phyloP scores from a whole-genome alignment of 2,329 filamentous ascomycete species.

The Helotiales sp. region DNA sequence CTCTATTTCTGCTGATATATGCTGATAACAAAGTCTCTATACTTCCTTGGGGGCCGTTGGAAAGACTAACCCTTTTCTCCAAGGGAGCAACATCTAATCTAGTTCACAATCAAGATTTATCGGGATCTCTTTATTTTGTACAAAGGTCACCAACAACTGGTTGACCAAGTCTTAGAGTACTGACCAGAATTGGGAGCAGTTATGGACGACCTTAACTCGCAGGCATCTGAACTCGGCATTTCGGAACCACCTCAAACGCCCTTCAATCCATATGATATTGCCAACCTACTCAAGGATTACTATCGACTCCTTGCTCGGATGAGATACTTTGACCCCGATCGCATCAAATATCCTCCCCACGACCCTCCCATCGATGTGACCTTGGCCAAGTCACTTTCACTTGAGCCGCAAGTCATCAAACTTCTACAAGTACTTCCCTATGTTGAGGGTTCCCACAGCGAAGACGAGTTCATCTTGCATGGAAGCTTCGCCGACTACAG shows the following conservation, averaged over 20 bases:
- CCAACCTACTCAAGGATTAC: conserved; percentile 6
- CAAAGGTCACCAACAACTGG: too few relatives aligned
- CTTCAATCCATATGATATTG: conserved; percentile 12
- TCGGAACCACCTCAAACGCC: not conserved
- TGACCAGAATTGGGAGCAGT: too few relatives aligned
- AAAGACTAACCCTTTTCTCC: too few relatives aligned
- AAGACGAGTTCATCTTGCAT: conserved; percentile 16
- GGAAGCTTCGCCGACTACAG: conserved; percentile 19
- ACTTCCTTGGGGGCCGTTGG: too few relatives aligned
- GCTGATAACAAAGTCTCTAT: too few relatives aligned
- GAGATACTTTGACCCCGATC: conserved; percentile 9
- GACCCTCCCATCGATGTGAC: conserved; percentile 10
- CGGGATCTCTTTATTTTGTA: too few relatives aligned
- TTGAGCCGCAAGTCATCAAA: conserved; percentile 12
- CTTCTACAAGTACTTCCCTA: conserved; percentile 17
- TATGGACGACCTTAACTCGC: not conserved
- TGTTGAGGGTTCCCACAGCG: conserved; percentile 1
- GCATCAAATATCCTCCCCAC: conserved; percentile 18
- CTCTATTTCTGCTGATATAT: too few relatives aligned
- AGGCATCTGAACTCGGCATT: not conserved
- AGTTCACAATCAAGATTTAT: too few relatives aligned
- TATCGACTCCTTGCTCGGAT: conserved; percentile 17
- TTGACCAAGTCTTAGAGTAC: too few relatives aligned
- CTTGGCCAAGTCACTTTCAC: conserved; percentile 5
- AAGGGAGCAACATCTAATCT: too few relatives aligned